A percentile compares a stretch with the other conserved stretches of the same genome.
Conservation (phyloP, 108 stramenopile genomes). For the Craspedostauros australis region DNA sequence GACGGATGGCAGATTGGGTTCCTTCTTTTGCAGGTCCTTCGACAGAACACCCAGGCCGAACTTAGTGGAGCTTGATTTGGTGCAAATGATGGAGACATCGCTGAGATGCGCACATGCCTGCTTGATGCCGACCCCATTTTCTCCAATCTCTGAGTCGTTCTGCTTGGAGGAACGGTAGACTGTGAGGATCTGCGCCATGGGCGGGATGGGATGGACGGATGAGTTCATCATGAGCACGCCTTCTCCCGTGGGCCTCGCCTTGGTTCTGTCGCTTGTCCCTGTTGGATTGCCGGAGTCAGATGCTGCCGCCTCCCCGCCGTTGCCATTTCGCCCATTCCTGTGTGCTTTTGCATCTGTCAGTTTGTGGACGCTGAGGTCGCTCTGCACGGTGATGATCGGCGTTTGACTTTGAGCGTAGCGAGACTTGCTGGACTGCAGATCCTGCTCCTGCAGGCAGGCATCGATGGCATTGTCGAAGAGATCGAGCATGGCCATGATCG, state of each 20-base stretch:
- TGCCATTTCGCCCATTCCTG: too few species aligned
- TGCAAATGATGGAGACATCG: conserved; percentile 38
- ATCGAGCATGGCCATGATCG: conserved; percentile 48
- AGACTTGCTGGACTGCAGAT: neutral
- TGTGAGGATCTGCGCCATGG: conserved; percentile 40
- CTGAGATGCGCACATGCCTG: conserved; percentile 61
- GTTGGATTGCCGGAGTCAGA: neutral
- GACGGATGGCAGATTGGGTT: conserved; percentile 26
- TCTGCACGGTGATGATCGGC: neutral
- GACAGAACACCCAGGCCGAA: conserved; percentile 41
- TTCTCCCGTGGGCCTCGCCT: conserved; percentile 9
- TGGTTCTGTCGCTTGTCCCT: conserved; percentile 8
- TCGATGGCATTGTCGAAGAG: conserved; percentile 73
- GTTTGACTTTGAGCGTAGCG: neutral
- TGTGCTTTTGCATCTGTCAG: conserved; percentile 4
- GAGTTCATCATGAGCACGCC: conserved; percentile 58
- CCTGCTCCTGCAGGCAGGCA: conserved; percentile 23
- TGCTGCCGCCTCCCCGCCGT: neutral
- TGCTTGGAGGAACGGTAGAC: conserved; percentile 54
- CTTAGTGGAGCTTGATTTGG: conserved; percentile 8
- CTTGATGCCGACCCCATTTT: conserved; percentile 74
- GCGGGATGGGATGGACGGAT: conserved; percentile 27
- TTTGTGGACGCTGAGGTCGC: neutral
- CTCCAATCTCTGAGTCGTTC: conserved; percentile 44
- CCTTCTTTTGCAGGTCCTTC: conserved; percentile 36